Evolutionary conservation across 106 monocot genomes (phyloP), one percentile per base, ranked within the genome.

Genomic region (Allium sativum): DNA sequence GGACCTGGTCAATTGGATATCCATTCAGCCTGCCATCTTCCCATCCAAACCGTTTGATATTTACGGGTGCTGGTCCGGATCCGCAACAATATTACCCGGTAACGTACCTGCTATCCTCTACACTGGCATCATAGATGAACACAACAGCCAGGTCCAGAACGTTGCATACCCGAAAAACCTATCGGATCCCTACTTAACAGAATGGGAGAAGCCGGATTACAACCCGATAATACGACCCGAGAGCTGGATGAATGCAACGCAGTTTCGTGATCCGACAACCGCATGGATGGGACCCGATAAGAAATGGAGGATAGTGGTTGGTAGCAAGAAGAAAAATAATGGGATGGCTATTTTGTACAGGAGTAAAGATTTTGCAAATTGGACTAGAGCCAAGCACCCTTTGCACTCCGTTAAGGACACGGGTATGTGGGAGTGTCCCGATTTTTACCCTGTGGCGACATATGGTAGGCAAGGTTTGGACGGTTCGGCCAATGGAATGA

Each of bases 391-490:
- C 3, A 61, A 64, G 63, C 67, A 70, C 60, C 78, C 82, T 14
- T 45, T 93, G n/a, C 88, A 85, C 78, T 76, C 79, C 1, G 58
- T 52, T 7, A 21, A 51, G 4, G 65, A 10, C 8, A 75, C 84
- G 21, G 88, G 93, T 0, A 88, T 82, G 84, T 93, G 78, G 84
- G 93, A 93, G 66, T 93, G 88, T 73, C 88, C 92, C 11, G 84
- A 93, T 50, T 93, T 93, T 60, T 88, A 70, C 68, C 93, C 88
- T 1, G 88, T 93, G 14, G 59, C 77, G 0, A 2, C 48, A 17
- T 14, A 57, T 44, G 67, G 68, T 0, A 59, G 48, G 13, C 21
- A 22, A 7, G 87, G 84, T 1, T 21, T 87, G 20, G 63, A 54
- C 5, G 55, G 63, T 3, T 76, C 84, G 0, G 53, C 7, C 8